phyloP scores from a whole-genome alignment of 495 filamentous ascomycete genomes.

The Penicillium egyptiacum region DNA sequence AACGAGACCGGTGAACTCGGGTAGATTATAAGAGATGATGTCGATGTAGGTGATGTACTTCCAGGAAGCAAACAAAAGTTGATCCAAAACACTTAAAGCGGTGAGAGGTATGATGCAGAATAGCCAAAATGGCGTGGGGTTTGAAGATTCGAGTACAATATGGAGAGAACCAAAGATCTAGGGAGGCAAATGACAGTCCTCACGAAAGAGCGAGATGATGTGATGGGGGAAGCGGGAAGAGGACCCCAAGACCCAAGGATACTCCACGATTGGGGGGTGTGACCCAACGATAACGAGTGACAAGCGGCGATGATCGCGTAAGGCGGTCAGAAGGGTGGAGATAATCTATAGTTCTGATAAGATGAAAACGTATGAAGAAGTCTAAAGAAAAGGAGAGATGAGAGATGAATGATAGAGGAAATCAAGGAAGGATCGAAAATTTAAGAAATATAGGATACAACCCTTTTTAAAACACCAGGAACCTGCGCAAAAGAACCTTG shows the following conservation, averaged over 20 bases:
- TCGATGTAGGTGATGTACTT: not conserved
- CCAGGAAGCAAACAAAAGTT: conserved; percentile 1
- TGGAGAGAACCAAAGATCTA: conserved; percentile 15
- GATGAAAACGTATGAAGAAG: conserved; percentile 1
- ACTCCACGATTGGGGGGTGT: conserved; percentile 33
- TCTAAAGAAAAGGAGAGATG: not conserved
- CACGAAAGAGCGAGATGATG: conserved; percentile 35
- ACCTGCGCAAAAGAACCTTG: not conserved
- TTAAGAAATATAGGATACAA: not conserved
- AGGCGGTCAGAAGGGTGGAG: conserved; percentile 43
- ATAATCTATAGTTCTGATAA: conserved; percentile 10
- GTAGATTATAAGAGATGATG: conserved; percentile 4
- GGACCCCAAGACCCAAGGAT: conserved; percentile 31
- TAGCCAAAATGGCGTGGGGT: conserved; percentile 7
- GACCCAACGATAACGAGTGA: conserved; percentile 44
- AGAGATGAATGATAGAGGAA: not conserved
- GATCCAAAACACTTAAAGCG: conserved; percentile 25
- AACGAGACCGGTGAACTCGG: conserved; percentile 14
- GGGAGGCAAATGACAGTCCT: conserved; percentile 20
- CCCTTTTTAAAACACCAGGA: not conserved
- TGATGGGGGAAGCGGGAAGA: conserved; percentile 31
- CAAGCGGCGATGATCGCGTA: conserved; percentile 27
- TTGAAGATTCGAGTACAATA: conserved; percentile 17
- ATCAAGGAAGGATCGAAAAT: not conserved
- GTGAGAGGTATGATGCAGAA: conserved; percentile 28